These are phyloP conservation scores for Micromonas commoda DNA, from an alignment of 139 green algal species.

Conservation along the genomic window DNA sequence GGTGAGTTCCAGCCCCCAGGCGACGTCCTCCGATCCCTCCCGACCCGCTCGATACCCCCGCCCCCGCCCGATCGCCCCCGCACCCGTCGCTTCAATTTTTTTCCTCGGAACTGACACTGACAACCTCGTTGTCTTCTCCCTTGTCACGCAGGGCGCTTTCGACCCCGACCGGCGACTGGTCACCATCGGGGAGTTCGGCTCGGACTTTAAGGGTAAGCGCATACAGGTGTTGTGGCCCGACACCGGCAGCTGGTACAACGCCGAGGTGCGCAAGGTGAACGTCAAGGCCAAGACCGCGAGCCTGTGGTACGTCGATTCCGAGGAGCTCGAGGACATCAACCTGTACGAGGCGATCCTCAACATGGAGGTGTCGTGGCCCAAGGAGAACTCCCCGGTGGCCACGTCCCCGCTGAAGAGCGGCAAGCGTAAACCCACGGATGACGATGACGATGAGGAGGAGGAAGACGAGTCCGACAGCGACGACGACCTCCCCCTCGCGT, in stretches of 20 bases:
- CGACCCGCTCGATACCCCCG: no score
- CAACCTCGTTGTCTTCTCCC: no score
- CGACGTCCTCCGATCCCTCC: no score
- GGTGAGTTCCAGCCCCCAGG: no score
- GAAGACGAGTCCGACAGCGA: not conserved
- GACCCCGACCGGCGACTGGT: not conserved
- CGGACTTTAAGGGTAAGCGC: not conserved
- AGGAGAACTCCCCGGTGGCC: not conserved
- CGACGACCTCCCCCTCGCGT: not conserved
- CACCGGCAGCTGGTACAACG: slow-evolving; percentile 20
- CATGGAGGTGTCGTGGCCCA: slow-evolving; percentile 15
- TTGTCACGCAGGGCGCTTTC: not conserved
- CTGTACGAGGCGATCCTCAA: slow-evolving; percentile 18
- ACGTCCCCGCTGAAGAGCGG: not conserved
- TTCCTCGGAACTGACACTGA: no score
- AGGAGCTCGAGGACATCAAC: slow-evolving; percentile 9
- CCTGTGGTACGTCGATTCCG: slow-evolving; percentile 5
- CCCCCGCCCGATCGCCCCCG: no score
- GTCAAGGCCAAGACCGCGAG: not conserved
- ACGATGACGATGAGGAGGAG: not conserved
- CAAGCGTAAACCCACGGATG: not conserved
- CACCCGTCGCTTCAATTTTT: no score
- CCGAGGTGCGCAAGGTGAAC: not conserved
- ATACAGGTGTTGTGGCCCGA: slow-evolving; percentile 11
- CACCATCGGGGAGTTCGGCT: not conserved